Evolutionary conservation across 257 asterid genomes (phyloP).

Genomic region (Gardenia jasminoides): DNA sequence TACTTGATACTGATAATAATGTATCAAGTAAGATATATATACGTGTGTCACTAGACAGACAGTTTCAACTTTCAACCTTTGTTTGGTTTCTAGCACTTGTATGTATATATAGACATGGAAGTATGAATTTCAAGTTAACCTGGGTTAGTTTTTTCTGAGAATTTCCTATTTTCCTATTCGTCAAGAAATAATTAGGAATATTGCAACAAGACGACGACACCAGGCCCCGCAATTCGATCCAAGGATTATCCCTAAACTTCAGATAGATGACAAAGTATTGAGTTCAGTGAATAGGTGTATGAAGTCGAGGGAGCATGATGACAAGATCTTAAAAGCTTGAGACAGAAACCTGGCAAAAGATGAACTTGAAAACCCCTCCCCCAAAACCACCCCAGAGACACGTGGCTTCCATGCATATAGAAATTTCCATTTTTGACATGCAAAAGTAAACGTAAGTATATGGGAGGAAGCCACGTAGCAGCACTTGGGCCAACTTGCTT

Average conservation of each 20-base stretch:
- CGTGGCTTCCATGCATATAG: constrained; percentile 16
- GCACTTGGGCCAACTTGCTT: neutral
- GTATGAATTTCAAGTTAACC: no score
- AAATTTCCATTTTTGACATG: constrained; percentile 1
- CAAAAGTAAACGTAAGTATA: neutral
- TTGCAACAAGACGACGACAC: neutral
- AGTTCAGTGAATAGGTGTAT: neutral
- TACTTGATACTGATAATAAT: no score
- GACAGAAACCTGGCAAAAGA: neutral
- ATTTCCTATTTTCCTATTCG: neutral
- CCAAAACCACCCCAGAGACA: neutral
- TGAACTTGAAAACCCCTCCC: neutral
- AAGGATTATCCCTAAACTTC: neutral
- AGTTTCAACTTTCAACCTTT: no score
- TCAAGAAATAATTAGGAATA: neutral
- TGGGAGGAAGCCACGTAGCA: constrained; percentile 11
- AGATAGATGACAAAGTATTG: neutral
- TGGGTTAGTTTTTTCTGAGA: no score
- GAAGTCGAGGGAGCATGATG: neutral
- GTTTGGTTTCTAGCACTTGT: no score
- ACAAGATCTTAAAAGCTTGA: neutral
- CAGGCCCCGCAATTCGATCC: neutral
- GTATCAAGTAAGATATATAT: no score
- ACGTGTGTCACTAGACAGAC: no score
- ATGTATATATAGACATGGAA: no score